Conservation (phyloP, 2,329 filamentous ascomycete species). For the Esteya vermicola region DNA sequence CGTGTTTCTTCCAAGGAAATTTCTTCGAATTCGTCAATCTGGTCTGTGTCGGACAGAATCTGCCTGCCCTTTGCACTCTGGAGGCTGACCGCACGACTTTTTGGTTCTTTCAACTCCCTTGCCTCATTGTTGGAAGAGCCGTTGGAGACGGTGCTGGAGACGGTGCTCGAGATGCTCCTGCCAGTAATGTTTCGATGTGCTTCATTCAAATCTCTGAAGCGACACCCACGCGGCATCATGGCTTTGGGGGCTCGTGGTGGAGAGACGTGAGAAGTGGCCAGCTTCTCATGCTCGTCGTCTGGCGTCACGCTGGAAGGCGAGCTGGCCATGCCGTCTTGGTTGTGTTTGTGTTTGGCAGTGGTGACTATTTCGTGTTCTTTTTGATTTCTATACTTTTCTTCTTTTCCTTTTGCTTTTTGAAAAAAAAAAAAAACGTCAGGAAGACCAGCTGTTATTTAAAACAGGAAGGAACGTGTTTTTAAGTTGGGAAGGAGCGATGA, state of each 20-base stretch:
- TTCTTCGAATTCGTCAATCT: no score
- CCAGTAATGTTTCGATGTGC: slow-evolving; percentile 24
- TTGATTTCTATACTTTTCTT: no score
- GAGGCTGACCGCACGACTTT: background rate
- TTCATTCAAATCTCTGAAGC: slow-evolving; percentile 23
- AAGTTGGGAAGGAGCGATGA: no score
- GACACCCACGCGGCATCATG: slow-evolving; percentile 17
- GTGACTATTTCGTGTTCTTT: no score
- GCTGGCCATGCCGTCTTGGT: no score
- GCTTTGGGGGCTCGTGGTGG: slow-evolving; percentile 3
- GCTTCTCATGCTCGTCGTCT: background rate
- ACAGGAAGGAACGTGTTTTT: no score
- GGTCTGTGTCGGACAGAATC: background rate
- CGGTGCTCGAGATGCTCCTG: slow-evolving; percentile 6
- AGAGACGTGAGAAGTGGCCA: background rate
- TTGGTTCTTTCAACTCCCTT: background rate
- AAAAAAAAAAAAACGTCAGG: no score
- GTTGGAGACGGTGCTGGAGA: background rate
- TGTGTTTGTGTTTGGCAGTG: no score
- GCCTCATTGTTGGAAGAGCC: background rate
- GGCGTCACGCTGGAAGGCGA: no score
- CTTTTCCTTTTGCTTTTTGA: no score
- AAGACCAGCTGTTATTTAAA: no score
- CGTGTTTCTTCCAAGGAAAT: background rate
- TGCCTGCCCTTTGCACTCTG: background rate